Evolutionary conservation across 140 eudicot genomes (phyloP), one percentile per base, ranked within the genome.

Genomic region (Bidens hawaiensis): DNA sequence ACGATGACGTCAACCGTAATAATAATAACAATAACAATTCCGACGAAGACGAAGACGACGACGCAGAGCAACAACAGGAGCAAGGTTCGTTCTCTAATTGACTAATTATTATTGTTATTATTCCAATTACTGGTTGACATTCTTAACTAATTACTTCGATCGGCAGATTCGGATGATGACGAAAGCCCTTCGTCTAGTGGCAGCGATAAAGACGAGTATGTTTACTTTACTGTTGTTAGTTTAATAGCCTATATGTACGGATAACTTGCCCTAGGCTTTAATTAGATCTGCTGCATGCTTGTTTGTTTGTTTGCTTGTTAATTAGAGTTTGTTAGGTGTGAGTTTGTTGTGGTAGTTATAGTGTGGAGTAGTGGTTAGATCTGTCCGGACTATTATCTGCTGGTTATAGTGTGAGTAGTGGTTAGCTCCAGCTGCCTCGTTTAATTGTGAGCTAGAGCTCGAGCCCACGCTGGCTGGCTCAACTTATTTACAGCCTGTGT

Each of bases 21-120:
- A 75, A 65, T 65, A 78, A 64, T 48, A 73, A 73, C 38, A 78
- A 64, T 48, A 73, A 73, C 38, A 63, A 30, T 63, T 50, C 69
- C 67, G 76, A 58, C 49, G 73, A 61, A 58, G 47, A 72, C 2
- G 81, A 66, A 71, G 50, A 71, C 5, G 66, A 78, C 52, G 63
- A 64, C 56, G 79, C 60, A 55, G 52, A 65, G 47, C 68, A 33
- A 61, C 68, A 69, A 61, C 68, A 69, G 54, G 62, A 38, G 7
- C 57, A 45, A 66, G 65, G 72, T 67, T 16, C 48, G 34, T 46
- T 34, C 12, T 14, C 50, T 31, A 1, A 5, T 31, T 31, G 8
- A 18, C 50, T 31, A 1, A 5, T 31, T 31, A 31, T 10, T 15
- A n/a, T 21, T 31, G n/a, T 13, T 16, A 5, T 6, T 31, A 10